Evolutionary conservation across 495 filamentous ascomycete genomes (phyloP), one percentile per base, ranked within the genome.

Genomic region (Talaromyces wortmannii): DNA sequence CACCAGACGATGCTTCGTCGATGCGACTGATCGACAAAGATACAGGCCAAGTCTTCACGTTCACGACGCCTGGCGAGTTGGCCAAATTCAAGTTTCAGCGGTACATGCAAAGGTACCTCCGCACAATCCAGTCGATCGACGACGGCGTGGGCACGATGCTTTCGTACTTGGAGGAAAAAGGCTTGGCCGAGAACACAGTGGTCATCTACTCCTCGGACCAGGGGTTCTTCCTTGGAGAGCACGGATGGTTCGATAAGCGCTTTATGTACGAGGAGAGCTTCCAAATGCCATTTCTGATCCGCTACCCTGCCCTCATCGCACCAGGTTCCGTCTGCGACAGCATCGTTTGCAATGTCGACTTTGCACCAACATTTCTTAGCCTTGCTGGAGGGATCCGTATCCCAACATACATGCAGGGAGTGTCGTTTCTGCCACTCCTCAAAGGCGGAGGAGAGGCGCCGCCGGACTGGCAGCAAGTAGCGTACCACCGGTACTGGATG

Each of bases 401-500:
- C 6, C 73, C 72, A 1, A 67, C 61, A 3, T 75, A 75, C 43
- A 77, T 77, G 73, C 73, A 77, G 53, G 73, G 72, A 15, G 55
- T 67, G 8, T 65, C 58, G 11, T 75, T 75, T 57, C 60, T 59
- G 3, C 5, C 50, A 3, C 45, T 73, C 10, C 17, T 75, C 42
- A 49, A 57, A 4, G 4, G 23, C 23, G 23, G 23, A 8, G 63
- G 64, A 18, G 40, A 63, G 17, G 68, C 64, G 4, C 70, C 69
- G 0, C 31, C 45, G 0, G 66, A 68, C 18, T 76, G 70, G 73
- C 69, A 75, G 50, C 70, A 76, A 52, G 62, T 75, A 0, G 73
- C 73, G 0, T 76, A 76, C 53, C 71, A 76, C 48, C 64, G 73
- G 5, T 76, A 75, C 53, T 76, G 71, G 73, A 76, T 76, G 71